Conservation (phyloP, 768 basidiomycete species). For the Auricularia auricula-judae region DNA sequence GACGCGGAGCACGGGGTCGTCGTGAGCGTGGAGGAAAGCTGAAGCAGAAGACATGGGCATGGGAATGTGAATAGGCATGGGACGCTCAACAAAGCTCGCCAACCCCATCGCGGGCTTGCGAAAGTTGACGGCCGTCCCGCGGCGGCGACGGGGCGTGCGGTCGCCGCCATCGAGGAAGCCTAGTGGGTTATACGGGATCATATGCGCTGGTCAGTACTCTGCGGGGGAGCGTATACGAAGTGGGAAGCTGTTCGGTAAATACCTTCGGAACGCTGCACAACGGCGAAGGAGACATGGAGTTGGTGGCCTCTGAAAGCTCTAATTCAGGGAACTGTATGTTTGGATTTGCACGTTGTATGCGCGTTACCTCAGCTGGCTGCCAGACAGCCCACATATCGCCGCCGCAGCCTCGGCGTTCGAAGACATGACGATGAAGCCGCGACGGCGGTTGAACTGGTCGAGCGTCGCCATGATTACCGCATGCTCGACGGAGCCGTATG, state of each 20-base stretch:
- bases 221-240: not conserved
- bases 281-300: slow-evolving; percentile 9
- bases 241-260: not conserved
- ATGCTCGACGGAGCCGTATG: slow-evolving; percentile 4
- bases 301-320: slow-evolving; percentile 5
- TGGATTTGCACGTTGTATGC: not conserved
- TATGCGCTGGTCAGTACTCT: not conserved
- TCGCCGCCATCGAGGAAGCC: slow-evolving; percentile 10
- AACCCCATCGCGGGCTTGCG: not conserved
- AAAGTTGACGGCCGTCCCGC: not conserved
- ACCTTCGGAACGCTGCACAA: slow-evolving; percentile 8
- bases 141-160: slow-evolving; percentile 7
- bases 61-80: not conserved
- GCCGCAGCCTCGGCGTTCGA: slow-evolving; percentile 4
- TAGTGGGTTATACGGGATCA: not conserved
- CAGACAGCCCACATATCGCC: slow-evolving; percentile 4
- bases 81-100: not conserved
- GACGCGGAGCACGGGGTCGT: too few species aligned
- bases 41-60: too few species aligned
- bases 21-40: too few species aligned
- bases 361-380: not conserved
- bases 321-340: too few species aligned
- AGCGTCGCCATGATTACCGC: slow-evolving; percentile 9
- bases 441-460: slow-evolving; percentile 9
- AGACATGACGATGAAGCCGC: slow-evolving; percentile 9